Percentiles rank a stretch among this genome's conserved stretches.
These are phyloP conservation scores for Lentinula raphanica DNA, from an alignment of 768 basidiomycete genomes.

Conservation along the genomic window DNA sequence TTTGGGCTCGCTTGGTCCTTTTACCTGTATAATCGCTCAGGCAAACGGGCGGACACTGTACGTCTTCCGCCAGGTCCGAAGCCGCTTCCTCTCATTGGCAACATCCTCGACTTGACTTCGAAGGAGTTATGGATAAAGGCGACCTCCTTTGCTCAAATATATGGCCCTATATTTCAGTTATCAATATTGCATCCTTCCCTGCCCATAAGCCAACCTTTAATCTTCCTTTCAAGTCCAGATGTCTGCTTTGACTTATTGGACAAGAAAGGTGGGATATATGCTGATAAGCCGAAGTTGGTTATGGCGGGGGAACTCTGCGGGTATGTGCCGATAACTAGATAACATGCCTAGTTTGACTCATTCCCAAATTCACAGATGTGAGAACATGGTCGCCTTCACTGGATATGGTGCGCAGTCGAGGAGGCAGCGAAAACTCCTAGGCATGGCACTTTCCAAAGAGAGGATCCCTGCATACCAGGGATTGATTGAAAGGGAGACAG, in stretches of 20 bases:
- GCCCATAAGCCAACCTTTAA: constrained; percentile 57
- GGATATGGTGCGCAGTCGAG: constrained; percentile 57
- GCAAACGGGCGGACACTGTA: not conserved
- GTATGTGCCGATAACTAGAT: not conserved
- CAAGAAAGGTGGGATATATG: constrained; percentile 64
- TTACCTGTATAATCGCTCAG: not conserved
- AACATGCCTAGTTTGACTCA: not conserved
- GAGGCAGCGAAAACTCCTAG: constrained; percentile 64
- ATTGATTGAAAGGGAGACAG: constrained; percentile 51
- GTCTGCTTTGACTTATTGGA: constrained; percentile 63
- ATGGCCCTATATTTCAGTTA: constrained; percentile 24
- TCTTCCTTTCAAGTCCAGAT: constrained; percentile 61
- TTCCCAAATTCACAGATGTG: constrained; percentile 26
- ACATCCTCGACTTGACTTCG: constrained; percentile 20
- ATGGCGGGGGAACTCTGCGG: constrained; percentile 75
- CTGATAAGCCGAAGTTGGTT: constrained; percentile 64
- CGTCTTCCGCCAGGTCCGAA: constrained; percentile 36
- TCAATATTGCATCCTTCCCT: constrained; percentile 49
- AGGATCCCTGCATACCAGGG: constrained; percentile 54
- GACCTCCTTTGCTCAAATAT: constrained; percentile 25
- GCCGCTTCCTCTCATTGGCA: constrained; percentile 41
- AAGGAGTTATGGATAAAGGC: constrained; percentile 16
- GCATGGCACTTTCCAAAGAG: constrained; percentile 52
- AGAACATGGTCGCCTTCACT: constrained; percentile 70
- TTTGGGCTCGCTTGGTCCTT: not conserved